phyloP scores from a whole-genome alignment of 2,329 filamentous ascomycete species.

The Cytospora mali region DNA sequence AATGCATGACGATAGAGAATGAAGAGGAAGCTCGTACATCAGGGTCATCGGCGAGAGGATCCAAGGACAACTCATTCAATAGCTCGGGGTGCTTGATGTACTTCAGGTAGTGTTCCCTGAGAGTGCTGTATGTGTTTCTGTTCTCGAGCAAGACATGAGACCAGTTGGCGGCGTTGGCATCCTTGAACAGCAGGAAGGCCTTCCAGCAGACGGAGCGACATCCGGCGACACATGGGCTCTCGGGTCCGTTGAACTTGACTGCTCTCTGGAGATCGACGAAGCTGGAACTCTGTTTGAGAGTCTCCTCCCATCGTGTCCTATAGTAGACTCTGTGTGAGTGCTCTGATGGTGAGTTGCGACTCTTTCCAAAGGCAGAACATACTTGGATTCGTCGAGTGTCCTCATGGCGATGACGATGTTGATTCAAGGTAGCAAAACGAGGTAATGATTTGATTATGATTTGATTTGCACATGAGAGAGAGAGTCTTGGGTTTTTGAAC shows the following conservation, averaged over 20 bases:
- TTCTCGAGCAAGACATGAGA: constrained; percentile 65
- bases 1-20: neutral
- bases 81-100: constrained; percentile 85
- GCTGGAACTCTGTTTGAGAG: constrained; percentile 59
- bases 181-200: constrained; percentile 79
- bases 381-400: constrained; percentile 58
- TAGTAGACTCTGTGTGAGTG: neutral
- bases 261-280: constrained; percentile 65
- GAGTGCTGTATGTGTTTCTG: constrained; percentile 72
- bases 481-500: neutral
- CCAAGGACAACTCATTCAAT: constrained; percentile 67
- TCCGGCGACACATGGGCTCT: constrained; percentile 69
- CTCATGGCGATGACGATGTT: constrained; percentile 45
- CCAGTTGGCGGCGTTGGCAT: constrained; percentile 69
- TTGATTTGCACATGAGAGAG: neutral
- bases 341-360: constrained; percentile 3
- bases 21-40: constrained; percentile 44
- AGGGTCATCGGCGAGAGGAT: constrained; percentile 83
- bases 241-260: constrained; percentile 61
- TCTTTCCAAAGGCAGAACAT: constrained; percentile 26
- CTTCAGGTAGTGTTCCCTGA: constrained; percentile 74
- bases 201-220: constrained; percentile 93
- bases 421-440: constrained; percentile 9
- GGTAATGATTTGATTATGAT: constrained; percentile 1
- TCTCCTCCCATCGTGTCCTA: constrained; percentile 70